Conservation (phyloP, 495 filamentous ascomycete species). For the Aspergillus olivimuriae region DNA sequence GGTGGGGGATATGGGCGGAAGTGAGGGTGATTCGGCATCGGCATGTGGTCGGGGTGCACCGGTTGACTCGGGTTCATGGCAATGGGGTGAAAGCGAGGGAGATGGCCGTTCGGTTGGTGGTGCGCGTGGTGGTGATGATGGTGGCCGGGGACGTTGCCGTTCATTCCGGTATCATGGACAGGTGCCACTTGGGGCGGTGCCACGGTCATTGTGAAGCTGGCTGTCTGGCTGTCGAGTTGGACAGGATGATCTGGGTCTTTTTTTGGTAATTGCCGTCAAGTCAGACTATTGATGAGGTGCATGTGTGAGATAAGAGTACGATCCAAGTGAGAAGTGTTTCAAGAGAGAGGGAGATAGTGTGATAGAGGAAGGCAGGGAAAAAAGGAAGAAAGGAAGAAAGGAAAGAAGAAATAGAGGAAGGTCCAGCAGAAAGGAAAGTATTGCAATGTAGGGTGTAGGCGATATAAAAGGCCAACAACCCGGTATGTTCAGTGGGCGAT, state of each 20-base stretch:
- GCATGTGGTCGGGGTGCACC: slow-evolving; percentile 30
- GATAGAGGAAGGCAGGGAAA: background rate
- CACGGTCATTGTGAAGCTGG: too few species aligned
- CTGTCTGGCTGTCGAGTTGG: too few species aligned
- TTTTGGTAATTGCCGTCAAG: too few species aligned
- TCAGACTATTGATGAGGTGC: too few species aligned
- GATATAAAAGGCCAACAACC: slow-evolving; percentile 6
- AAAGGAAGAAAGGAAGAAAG: slow-evolving; percentile 6
- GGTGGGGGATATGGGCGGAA: slow-evolving; percentile 34
- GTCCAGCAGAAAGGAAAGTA: too few species aligned
- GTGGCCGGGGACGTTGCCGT: slow-evolving; percentile 20
- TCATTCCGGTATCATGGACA: slow-evolving; percentile 32
- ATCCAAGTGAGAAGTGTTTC: too few species aligned
- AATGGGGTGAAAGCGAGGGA: slow-evolving; percentile 42
- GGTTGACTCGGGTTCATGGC: slow-evolving; percentile 40
- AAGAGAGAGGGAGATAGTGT: background rate
- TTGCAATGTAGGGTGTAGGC: slow-evolving; percentile 7
- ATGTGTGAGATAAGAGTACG: too few species aligned
- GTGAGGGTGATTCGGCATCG: slow-evolving; percentile 29
- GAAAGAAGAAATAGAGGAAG: slow-evolving; percentile 6
- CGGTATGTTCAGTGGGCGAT: slow-evolving; percentile 1
- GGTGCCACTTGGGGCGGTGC: slow-evolving; percentile 37
- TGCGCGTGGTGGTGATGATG: slow-evolving; percentile 18
- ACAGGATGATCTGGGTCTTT: too few species aligned
- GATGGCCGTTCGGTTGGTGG: slow-evolving; percentile 20